Evolutionary conservation across 345 rosid genomes (phyloP).

Genomic region (Physaria fendleri): DNA sequence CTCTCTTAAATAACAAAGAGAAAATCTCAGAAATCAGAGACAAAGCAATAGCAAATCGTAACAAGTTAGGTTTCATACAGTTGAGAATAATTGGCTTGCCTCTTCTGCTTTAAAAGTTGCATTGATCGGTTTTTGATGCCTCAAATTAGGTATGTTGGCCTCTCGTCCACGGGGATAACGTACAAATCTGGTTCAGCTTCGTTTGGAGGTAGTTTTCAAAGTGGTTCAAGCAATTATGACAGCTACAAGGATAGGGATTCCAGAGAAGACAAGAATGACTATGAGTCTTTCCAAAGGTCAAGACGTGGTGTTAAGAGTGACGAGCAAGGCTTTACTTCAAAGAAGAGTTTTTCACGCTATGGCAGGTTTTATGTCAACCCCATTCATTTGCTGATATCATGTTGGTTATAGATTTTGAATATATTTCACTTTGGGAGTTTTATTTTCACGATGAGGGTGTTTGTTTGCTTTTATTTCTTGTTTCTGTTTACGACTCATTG

Average conservation of each 20-base stretch:
- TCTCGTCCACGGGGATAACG: constrained; percentile 76
- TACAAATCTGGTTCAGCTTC: constrained; percentile 65
- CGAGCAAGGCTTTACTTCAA: constrained; percentile 33
- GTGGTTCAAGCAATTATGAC: constrained; percentile 47
- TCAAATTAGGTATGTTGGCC: constrained; percentile 69
- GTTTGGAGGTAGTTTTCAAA: constrained; percentile 48
- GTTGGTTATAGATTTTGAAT: not conserved
- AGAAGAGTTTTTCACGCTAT: constrained; percentile 38
- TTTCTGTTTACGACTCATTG: not conserved
- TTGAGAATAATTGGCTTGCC: not conserved
- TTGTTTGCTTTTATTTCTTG: not conserved
- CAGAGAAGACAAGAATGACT: constrained; percentile 46
- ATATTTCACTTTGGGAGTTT: not conserved
- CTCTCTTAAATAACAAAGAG: constrained; percentile 72
- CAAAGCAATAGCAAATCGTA: constrained; percentile 87
- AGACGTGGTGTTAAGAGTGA: constrained; percentile 37
- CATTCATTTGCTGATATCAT: constrained; percentile 5
- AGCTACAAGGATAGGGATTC: constrained; percentile 42
- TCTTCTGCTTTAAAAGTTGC: not conserved
- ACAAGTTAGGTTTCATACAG: constrained; percentile 55
- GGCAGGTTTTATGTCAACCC: constrained; percentile 45
- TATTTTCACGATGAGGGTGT: not conserved
- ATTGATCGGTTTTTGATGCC: not conserved
- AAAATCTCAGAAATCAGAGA: constrained; percentile 82
- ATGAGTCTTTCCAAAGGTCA: constrained; percentile 51